Base-by-base conservation (phyloP, 1,284 basidiomycete genomes). In the Marasmius fiardii region DNA sequence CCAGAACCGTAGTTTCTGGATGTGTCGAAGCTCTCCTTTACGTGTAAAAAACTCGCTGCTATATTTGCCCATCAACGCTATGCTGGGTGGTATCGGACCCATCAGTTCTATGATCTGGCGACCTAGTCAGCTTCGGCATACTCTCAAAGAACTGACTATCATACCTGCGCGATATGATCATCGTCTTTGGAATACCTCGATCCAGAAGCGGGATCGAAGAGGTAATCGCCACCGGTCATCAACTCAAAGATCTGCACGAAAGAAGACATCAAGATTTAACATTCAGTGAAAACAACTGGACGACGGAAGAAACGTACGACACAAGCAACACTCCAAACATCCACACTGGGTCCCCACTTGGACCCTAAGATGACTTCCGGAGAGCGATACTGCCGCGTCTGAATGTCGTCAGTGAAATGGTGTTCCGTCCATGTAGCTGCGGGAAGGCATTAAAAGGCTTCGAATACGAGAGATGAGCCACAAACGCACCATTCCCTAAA, bases 311-410 rank as follows among this genome's bases (percentile, higher is more conserved):
- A 21, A 81, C 85, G 61, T 64, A 95, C 92, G 74, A 98, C 86
- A 72, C 93, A 95, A 1, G 94, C 91, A 0, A 97, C 90, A 65
- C 92, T 95, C 96, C 96, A 99, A 44, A 98, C 86, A 72, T 99
- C 96, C 21, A 94, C 95, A 63, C 88, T 93, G 4, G 93, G 82
- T 12, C 94, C 93, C 96, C 96, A 99, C 59, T 88, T 86, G 1
- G 93, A 91, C 43, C 96, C 96, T 1, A 99, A 77, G 55, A 99
- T 96, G 53, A 98, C 96, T 70, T 99, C 96, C 0, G 96, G 96
- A 76, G 93, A 95, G 37, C 97, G 87, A 69, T 98, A 98, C 68
- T 98, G 97, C 60, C 96, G 78, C 41, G 97, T 99, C 75, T 99
- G 96, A 62, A 96, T 96, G 65, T 96, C 94, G 70, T 96, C 93